phyloP scores from a whole-genome alignment of 768 basidiomycete genomes.

The Scleroderma citrinum region DNA sequence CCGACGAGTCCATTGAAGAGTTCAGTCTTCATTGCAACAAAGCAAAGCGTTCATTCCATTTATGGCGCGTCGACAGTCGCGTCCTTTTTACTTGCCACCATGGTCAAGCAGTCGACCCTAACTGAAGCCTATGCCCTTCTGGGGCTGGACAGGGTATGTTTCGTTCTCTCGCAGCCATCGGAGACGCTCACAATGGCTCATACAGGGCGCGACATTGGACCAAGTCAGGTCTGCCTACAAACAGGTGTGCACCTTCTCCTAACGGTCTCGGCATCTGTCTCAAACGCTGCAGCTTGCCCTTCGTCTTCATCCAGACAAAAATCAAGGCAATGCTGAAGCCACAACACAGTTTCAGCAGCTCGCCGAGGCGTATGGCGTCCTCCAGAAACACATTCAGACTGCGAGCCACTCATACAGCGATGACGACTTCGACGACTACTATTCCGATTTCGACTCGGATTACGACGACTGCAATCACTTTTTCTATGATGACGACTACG shows the following conservation, averaged over 20 bases:
- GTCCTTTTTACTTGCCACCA: slow-evolving; percentile 18
- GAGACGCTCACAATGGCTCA: slow-evolving; percentile 1
- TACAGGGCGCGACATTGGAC: slow-evolving; percentile 55
- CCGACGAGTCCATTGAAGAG: slow-evolving; percentile 39
- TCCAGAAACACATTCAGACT: slow-evolving; percentile 49
- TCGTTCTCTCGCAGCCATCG: neutral
- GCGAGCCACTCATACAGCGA: slow-evolving; percentile 25
- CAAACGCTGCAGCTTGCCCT: slow-evolving; percentile 45
- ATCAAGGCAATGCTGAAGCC: slow-evolving; percentile 56
- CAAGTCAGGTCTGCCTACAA: slow-evolving; percentile 64
- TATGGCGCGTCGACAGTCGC: slow-evolving; percentile 22
- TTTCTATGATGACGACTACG: slow-evolving; percentile 26
- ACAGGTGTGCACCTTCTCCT: slow-evolving; percentile 38
- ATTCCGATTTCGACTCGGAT: slow-evolving; percentile 18
- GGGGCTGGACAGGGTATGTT: slow-evolving; percentile 48
- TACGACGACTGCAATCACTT: slow-evolving; percentile 30
- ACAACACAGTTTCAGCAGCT: slow-evolving; percentile 66
- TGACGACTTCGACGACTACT: slow-evolving; percentile 34
- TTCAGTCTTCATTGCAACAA: too few species aligned
- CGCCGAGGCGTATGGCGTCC: slow-evolving; percentile 59
- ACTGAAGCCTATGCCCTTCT: slow-evolving; percentile 38
- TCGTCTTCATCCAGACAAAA: slow-evolving; percentile 74
- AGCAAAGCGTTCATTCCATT: too few species aligned
- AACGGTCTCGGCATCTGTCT: neutral
- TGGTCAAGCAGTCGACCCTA: slow-evolving; percentile 33